Evolutionary conservation across 192 early-diverging fungal species (phyloP).

Genomic region (Podila epicladia): DNA sequence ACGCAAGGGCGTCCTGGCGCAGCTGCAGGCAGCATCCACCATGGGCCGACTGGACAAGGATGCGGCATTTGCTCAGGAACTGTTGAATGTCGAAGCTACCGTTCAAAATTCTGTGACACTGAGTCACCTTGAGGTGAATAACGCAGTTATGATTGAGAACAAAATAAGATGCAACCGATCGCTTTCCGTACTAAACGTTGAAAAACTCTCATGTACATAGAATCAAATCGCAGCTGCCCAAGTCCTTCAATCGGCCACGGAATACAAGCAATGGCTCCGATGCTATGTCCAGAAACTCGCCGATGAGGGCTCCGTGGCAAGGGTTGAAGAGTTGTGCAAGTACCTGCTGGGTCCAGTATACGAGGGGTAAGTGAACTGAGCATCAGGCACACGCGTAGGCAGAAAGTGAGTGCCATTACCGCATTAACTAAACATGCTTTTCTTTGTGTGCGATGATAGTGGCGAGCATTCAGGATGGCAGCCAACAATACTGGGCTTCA

Average conservation of each 20-base stretch:
- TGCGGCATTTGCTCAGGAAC: conserved; percentile 42
- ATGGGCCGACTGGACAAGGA: conserved; percentile 31
- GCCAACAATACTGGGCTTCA: conserved; percentile 47
- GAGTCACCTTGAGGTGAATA: conserved; percentile 57
- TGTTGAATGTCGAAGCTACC: conserved; percentile 38
- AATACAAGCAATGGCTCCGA: conserved; percentile 68
- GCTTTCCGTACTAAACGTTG: conserved; percentile 1
- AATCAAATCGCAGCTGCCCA: conserved; percentile 62
- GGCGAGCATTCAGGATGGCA: conserved; percentile 55
- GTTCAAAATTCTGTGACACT: conserved; percentile 53
- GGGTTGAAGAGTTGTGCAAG: conserved; percentile 75
- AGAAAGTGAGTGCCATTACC: too few relatives aligned
- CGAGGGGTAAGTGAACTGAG: conserved; percentile 47
- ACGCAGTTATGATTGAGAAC: background rate
- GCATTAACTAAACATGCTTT: conserved; percentile 1
- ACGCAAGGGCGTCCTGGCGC: conserved; percentile 34
- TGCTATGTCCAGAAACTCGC: conserved; percentile 74
- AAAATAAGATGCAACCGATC: too few relatives aligned
- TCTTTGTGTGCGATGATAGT: conserved; percentile 13
- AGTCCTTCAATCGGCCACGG: conserved; percentile 62
- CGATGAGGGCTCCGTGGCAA: conserved; percentile 67
- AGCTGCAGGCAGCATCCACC: conserved; percentile 22
- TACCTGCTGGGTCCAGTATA: conserved; percentile 67
- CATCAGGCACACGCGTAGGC: background rate
- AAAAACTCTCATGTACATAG: conserved; percentile 25